Conservation (phyloP, 2,329 filamentous ascomycete species). For the Orbilia quercus region DNA sequence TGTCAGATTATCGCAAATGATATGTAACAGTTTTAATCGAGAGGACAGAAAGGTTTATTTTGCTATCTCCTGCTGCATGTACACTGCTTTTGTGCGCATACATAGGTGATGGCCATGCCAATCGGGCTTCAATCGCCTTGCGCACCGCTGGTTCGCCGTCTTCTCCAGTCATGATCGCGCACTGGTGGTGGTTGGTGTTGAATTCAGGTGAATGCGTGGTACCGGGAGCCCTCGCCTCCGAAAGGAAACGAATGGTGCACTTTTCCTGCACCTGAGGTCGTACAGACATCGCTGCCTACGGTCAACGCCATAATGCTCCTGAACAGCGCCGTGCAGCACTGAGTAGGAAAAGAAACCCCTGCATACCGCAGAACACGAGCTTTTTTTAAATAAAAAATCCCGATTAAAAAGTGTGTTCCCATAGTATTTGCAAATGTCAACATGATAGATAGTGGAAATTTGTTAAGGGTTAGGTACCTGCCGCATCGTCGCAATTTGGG, state of each 20-base stretch:
- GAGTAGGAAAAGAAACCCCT: conserved; percentile 27
- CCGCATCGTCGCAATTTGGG: conserved; percentile 12
- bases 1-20: conserved; percentile 12
- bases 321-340: neutral
- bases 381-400: neutral
- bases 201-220: neutral
- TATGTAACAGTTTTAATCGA: neutral
- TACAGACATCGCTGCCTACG: conserved; percentile 44
- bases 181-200: neutral
- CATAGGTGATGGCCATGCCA: neutral
- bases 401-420: conserved; percentile 1
- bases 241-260: neutral
- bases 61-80: neutral
- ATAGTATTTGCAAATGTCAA: conserved; percentile 31
- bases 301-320: neutral
- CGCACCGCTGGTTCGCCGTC: neutral
- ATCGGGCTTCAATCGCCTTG: neutral
- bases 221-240: neutral
- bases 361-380: conserved; percentile 31
- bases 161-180: neutral
- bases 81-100: conserved; percentile 17
- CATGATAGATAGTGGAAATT: conserved; percentile 15
- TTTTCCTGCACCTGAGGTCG: conserved; percentile 7
- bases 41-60: neutral
- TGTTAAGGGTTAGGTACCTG: conserved; percentile 10